Percentiles rank a stretch among this genome's conserved stretches.
Evolutionary conservation across 176 grass and related monocot genomes (phyloP).

Genomic region (Ensete glaucum): DNA sequence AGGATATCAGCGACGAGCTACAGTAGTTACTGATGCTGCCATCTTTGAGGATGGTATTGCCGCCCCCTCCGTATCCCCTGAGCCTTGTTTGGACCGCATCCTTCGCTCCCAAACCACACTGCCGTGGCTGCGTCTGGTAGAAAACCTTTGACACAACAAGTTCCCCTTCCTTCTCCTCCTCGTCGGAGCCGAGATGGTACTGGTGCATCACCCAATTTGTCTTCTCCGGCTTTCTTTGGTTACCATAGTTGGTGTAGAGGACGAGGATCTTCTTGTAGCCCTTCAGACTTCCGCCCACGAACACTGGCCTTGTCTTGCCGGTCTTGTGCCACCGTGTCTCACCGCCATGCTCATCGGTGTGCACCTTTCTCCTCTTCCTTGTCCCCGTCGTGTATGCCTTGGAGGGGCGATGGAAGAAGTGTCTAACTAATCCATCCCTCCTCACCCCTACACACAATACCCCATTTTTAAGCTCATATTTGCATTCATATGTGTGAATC

Average conservation of each 20-base stretch:
- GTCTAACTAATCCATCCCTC: constrained; percentile 79
- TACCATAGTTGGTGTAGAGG: constrained; percentile 75
- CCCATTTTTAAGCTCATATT: not conserved
- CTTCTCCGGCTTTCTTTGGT: constrained; percentile 83
- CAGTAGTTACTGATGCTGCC: constrained; percentile 51
- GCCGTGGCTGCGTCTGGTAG: constrained; percentile 89
- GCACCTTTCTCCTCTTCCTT: constrained; percentile 79
- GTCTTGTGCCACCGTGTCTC: constrained; percentile 98
- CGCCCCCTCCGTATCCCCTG: no score
- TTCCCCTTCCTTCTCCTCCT: constrained; percentile 83
- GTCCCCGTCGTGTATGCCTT: constrained; percentile 92
- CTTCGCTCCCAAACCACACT: constrained; percentile 30
- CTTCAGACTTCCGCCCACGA: constrained; percentile 25
- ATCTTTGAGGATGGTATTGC: not conserved
- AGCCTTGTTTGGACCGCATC: no score
- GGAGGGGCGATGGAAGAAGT: constrained; percentile 94
- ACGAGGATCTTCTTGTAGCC: constrained; percentile 84
- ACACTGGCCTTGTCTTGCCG: constrained; percentile 73
- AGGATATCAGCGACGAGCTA: constrained; percentile 56
- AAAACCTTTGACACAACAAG: constrained; percentile 93
- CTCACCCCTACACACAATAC: constrained; percentile 36
- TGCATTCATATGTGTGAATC: no score
- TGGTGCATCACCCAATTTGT: constrained; percentile 94
- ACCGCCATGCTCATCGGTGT: constrained; percentile 66
- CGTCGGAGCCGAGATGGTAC: constrained; percentile 65